phyloP scores from a whole-genome alignment of 768 basidiomycete genomes.

The Ramaria sp. region DNA sequence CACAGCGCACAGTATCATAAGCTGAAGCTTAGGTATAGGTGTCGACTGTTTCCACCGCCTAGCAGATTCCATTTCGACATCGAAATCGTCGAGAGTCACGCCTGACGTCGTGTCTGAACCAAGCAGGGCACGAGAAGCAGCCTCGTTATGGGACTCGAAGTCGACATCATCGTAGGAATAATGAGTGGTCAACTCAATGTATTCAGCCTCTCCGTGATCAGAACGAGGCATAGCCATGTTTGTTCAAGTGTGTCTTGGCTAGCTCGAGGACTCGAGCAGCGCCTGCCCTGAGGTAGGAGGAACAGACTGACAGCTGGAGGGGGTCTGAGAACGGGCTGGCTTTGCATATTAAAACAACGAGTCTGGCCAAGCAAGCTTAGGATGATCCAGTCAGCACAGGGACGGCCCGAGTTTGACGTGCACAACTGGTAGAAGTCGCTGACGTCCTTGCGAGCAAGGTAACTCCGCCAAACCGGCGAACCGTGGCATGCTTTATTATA shows the following conservation, averaged over 20 bases:
- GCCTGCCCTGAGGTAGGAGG: no score
- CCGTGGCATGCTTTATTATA: no score
- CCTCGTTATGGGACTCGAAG: background rate
- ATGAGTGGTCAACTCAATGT: background rate
- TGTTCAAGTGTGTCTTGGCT: background rate
- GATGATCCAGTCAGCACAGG: no score
- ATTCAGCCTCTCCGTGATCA: background rate
- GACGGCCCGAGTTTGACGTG: no score
- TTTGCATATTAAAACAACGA: no score
- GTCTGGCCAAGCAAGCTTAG: no score
- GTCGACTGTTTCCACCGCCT: slow-evolving; percentile 15
- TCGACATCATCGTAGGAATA: background rate
- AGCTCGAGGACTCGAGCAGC: no score
- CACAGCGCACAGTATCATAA: slow-evolving; percentile 43
- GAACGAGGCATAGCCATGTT: background rate
- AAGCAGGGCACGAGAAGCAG: background rate
- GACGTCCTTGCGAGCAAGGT: no score
- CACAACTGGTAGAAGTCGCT: no score
- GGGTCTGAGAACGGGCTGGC: no score
- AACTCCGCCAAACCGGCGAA: no score
- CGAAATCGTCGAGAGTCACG: background rate
- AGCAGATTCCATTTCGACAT: background rate
- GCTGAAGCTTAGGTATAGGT: slow-evolving; percentile 42
- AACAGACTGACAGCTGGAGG: no score
- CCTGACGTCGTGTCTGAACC: background rate